Evolutionary conservation across 1,284 basidiomycete genomes (phyloP).

Genomic region (Somion occarium): DNA sequence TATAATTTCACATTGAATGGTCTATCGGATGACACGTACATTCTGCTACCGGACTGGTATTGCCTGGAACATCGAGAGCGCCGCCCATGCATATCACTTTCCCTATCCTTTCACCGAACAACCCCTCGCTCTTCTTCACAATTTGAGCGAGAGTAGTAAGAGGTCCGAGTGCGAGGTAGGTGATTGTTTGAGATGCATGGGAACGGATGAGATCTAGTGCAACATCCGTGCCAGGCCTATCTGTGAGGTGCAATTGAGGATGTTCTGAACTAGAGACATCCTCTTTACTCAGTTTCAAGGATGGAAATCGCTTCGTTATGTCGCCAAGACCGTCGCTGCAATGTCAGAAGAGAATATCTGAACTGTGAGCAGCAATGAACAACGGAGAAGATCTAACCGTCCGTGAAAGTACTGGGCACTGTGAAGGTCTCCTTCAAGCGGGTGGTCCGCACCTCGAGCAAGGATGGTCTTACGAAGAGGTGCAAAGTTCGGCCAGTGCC

Average conservation of each 20-base stretch:
- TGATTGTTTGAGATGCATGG: slow-evolving; percentile 61
- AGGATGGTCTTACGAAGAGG: slow-evolving; percentile 52
- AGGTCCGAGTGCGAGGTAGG: slow-evolving; percentile 86
- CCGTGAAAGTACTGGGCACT: slow-evolving; percentile 88
- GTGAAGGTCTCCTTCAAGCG: slow-evolving; percentile 73
- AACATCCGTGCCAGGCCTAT: slow-evolving; percentile 55
- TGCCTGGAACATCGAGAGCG: slow-evolving; percentile 90
- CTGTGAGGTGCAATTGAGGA: slow-evolving; percentile 47
- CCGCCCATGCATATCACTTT: slow-evolving; percentile 93
- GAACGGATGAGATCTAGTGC: slow-evolving; percentile 63
- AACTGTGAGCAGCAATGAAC: neutral
- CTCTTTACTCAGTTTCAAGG: slow-evolving; percentile 48
- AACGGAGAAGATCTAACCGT: slow-evolving; percentile 29
- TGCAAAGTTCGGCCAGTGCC: slow-evolving; percentile 60
- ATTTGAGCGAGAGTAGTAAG: slow-evolving; percentile 82
- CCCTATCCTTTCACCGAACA: slow-evolving; percentile 58
- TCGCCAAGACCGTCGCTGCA: slow-evolving; percentile 77
- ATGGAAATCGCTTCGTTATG: slow-evolving; percentile 70
- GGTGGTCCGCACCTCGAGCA: slow-evolving; percentile 63
- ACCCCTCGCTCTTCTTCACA: slow-evolving; percentile 51
- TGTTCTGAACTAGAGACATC: slow-evolving; percentile 26
- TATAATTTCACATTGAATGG: neutral
- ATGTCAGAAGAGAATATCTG: slow-evolving; percentile 8
- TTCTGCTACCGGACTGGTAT: slow-evolving; percentile 80
- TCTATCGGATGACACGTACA: slow-evolving; percentile 38